Evolutionary conservation across 768 basidiomycete genomes (phyloP).

Genomic region (Auriculariales sp.): DNA sequence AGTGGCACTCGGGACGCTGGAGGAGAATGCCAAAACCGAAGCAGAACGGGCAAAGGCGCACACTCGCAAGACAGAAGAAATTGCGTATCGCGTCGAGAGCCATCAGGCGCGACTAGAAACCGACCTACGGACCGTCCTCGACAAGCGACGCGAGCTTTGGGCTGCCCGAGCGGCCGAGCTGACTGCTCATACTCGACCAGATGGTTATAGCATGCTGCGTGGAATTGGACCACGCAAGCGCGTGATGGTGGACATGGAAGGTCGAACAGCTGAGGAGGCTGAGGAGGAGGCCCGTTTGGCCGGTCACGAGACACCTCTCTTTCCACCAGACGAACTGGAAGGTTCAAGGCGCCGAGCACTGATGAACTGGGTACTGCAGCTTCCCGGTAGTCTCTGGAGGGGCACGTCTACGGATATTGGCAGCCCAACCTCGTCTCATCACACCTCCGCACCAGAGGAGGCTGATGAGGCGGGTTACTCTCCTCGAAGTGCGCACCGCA

Average conservation of each 20-base stretch:
- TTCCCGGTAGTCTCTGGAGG: neutral
- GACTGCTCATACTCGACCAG: neutral
- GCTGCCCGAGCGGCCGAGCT: neutral
- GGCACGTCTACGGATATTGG: neutral
- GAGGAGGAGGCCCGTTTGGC: conserved; percentile 44
- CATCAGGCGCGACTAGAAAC: neutral
- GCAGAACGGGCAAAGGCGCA: neutral
- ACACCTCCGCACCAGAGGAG: neutral
- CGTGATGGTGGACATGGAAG: conserved; percentile 49
- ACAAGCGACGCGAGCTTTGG: neutral
- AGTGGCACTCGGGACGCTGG: neutral
- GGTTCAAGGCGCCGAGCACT: no score
- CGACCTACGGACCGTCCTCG: neutral
- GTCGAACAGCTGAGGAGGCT: conserved; percentile 62
- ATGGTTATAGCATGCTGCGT: neutral
- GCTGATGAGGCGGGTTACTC: neutral
- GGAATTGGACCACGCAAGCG: conserved; percentile 53
- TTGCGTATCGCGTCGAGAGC: conserved; percentile 29
- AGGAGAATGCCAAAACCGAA: neutral
- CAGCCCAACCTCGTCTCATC: neutral
- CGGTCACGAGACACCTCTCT: conserved; percentile 9
- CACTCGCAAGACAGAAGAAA: conserved; percentile 33
- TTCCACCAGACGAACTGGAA: neutral
- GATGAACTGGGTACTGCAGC: no score
- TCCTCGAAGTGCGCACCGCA: neutral